Percentiles rank a stretch among this genome's conserved stretches.
phyloP scores from a whole-genome alignment of 208 protist genomes.

The Angomonas deanei region DNA sequence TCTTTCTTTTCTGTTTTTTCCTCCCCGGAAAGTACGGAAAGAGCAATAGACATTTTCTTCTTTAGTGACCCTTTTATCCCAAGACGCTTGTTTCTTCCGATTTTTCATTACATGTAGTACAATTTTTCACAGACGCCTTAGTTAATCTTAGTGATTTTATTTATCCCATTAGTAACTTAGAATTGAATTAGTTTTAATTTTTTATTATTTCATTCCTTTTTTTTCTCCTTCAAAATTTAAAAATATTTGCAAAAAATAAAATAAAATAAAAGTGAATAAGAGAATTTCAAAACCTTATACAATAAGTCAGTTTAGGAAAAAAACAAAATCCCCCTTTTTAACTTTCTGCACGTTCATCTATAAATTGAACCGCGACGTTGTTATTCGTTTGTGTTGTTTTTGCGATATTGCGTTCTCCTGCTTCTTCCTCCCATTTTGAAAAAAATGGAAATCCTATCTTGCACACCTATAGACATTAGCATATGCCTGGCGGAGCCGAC shows the following conservation, averaged over 20 bases:
- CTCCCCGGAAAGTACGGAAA: not conserved
- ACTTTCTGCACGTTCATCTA: too few species aligned
- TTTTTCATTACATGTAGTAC: too few species aligned
- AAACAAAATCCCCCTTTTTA: not conserved
- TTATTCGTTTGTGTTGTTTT: too few species aligned
- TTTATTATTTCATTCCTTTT: not conserved
- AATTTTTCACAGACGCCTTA: too few species aligned
- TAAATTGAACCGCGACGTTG: too few species aligned
- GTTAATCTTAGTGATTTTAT: not conserved
- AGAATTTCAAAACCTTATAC: too few species aligned
- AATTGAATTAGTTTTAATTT: not conserved
- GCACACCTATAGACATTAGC: not conserved
- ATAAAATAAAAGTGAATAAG: too few species aligned
- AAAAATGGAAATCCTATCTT: not conserved
- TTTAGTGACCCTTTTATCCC: too few species aligned
- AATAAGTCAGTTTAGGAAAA: too few species aligned
- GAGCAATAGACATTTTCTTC: not conserved
- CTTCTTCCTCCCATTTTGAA: not conserved
- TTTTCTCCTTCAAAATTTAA: not conserved
- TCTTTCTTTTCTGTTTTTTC: constrained; percentile 5
- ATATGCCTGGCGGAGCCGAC: not conserved
- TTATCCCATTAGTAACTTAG: not conserved
- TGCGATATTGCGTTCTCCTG: not conserved
- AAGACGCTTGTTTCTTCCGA: not conserved
- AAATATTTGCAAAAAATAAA: too few species aligned